Conservation (phyloP, 352 stramenopile genomes). For the Poterioochromonas sp. region DNA sequence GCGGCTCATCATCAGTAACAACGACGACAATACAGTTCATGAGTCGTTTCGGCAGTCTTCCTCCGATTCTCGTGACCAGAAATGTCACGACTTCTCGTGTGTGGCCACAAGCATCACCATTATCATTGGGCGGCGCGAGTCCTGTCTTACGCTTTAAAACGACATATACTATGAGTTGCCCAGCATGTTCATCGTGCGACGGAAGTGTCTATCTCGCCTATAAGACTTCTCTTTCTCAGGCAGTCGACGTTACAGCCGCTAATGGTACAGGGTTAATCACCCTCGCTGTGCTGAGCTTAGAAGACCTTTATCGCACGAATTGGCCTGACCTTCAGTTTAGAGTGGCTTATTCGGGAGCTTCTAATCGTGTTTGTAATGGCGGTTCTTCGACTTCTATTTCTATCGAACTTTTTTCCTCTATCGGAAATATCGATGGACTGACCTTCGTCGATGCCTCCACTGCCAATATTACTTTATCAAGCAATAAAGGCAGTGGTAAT, state of each 20-base stretch:
- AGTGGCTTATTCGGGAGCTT: background rate
- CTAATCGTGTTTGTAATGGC: background rate
- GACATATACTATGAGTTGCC: background rate
- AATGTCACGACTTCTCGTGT: background rate
- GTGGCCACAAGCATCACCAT: background rate
- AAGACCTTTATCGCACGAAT: background rate
- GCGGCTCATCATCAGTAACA: background rate
- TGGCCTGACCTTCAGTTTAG: background rate
- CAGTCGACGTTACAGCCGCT: background rate
- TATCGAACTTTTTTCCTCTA: background rate
- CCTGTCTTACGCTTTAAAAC: background rate
- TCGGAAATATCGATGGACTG: slow-evolving; percentile 1
- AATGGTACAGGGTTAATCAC: background rate
- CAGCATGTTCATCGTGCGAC: background rate
- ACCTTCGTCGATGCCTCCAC: background rate
- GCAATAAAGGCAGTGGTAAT: background rate
- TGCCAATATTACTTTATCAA: background rate
- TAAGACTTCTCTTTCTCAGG: background rate
- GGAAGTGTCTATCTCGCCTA: slow-evolving; percentile 24
- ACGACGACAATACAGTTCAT: background rate
- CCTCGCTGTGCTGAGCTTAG: background rate
- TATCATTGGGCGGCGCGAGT: background rate
- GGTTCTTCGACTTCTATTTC: background rate
- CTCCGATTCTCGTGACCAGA: background rate
- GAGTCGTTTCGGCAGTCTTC: background rate